A percentile compares a stretch with the other conserved stretches of the same genome.
phyloP scores from a whole-genome alignment of 352 stramenopile genomes.

The Hyaloperonospora brassicae region DNA sequence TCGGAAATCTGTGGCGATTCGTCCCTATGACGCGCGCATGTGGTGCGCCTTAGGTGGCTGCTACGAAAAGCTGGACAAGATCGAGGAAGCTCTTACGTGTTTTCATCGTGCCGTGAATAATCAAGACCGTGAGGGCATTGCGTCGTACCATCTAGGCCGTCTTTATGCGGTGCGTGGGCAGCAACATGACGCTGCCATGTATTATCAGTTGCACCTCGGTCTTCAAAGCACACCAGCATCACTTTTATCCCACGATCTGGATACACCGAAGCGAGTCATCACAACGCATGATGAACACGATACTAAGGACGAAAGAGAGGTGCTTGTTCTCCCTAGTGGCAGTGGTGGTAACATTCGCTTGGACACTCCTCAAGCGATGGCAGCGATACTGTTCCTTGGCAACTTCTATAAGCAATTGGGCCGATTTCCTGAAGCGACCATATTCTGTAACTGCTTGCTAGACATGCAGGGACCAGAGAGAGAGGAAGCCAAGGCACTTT shows the following conservation, averaged over 20 bases:
- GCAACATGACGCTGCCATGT: conserved; percentile 57
- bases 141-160: conserved; percentile 59
- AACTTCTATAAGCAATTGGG: conserved; percentile 80
- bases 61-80: conserved; percentile 70
- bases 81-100: conserved; percentile 60
- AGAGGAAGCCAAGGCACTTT: conserved; percentile 72
- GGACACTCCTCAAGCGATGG: conserved; percentile 55
- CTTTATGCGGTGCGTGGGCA: conserved; percentile 43
- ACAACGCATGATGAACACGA: conserved; percentile 1
- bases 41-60: conserved; percentile 92
- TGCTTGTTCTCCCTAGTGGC: conserved; percentile 23
- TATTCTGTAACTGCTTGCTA: conserved; percentile 72
- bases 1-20: conserved; percentile 91
- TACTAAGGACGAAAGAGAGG: conserved; percentile 14
- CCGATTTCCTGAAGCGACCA: conserved; percentile 38
- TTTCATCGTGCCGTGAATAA: conserved; percentile 73
- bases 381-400: conserved; percentile 64
- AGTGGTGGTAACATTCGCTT: conserved; percentile 38
- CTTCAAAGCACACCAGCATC: conserved; percentile 27
- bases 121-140: conserved; percentile 65
- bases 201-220: conserved; percentile 62
- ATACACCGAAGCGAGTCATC: conserved; percentile 7
- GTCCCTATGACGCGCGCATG: conserved; percentile 96
- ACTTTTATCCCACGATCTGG: conserved; percentile 14
- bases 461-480: conserved; percentile 75